Evolutionary conservation across 2,329 filamentous ascomycete species (phyloP), one percentile per base, ranked within the genome.

Genomic region (Hymenoscyphus linearis): DNA sequence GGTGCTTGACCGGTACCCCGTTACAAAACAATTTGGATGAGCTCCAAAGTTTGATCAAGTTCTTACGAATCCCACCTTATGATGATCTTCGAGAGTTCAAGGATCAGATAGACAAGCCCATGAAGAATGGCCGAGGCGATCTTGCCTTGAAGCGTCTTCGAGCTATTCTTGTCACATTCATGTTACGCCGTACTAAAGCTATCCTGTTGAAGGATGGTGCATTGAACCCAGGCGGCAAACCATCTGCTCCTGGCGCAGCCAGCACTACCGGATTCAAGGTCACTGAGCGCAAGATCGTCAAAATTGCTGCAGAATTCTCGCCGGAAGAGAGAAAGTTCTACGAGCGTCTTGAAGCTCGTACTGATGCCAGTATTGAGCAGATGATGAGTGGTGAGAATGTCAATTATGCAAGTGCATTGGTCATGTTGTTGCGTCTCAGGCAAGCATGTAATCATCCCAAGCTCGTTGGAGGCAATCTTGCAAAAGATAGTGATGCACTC

Each of bases 11-110:
- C 0, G 95, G 95, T 58, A 99, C 95, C 1, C 95, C 95, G 0
- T 92, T 99, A 88, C 95, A 99, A 73, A 99, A 99, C 76, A 98
- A 96, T 69, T 83, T 99, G 5, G 95, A 99, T 67, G 95, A 99
- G 75, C 79, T 99, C 57, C 95, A 99, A 72, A 96, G 91, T 67
- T 78, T 99, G 59, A 91, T 99, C 73, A 90, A 88, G 64, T 99
- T 99, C 74, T 80, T 99, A 40, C 87, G 90, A 16, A 96, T 99
- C 72, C 89, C 90, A 68, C 95, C 95, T 0, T 98, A 95, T 71
- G 88, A 96, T 70, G 87, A 97, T 60, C 79, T 97, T 22, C 82
- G 84, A 10, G 85, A 89, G 62, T 99, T 95, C 93, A 93, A 93
- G 68, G 89, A 93, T 16, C 88, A 96, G 61, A 99, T 99, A 62